Percentiles rank a stretch among this genome's conserved stretches.
These are phyloP conservation scores for Incumbomyces delicatus DNA, from an alignment of 2,329 filamentous ascomycete species.

Conservation along the genomic window DNA sequence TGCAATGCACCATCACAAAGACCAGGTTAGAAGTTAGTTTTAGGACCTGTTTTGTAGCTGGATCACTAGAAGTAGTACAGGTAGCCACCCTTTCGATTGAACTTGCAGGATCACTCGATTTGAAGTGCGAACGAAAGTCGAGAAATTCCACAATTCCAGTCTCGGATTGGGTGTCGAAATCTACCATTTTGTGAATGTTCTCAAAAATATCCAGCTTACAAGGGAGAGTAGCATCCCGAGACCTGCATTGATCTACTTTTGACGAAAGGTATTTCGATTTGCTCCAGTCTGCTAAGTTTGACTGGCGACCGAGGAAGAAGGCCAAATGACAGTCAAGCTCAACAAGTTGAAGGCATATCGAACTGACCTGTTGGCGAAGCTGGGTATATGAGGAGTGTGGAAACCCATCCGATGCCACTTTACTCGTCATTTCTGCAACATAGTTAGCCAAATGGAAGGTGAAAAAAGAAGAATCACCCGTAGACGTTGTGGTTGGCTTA, in stretches of 20 bases:
- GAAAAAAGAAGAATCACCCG: neutral
- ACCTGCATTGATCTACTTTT: neutral
- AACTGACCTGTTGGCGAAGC: neutral
- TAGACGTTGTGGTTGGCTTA: neutral
- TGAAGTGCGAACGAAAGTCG: neutral
- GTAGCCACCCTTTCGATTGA: slow-evolving; percentile 1
- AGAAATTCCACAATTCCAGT: slow-evolving; percentile 1
- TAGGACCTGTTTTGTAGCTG: neutral
- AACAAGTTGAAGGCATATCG: neutral
- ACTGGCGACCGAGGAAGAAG: slow-evolving; percentile 5
- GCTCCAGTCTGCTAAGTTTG: neutral
- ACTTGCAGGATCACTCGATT: neutral
- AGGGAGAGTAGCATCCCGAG: neutral
- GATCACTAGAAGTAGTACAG: neutral
- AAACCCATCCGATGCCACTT: neutral
- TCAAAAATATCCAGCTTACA: slow-evolving; percentile 1
- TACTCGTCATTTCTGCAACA: no score
- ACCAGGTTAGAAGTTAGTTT: slow-evolving; percentile 4
- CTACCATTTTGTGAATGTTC: neutral
- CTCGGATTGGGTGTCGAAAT: slow-evolving; percentile 1
- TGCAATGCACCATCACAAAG: slow-evolving; percentile 1
- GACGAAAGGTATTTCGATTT: slow-evolving; percentile 1
- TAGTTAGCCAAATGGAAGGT: neutral
- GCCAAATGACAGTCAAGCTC: slow-evolving; percentile 1
- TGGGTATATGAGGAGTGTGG: neutral